phyloP scores from a whole-genome alignment of 345 rosid genomes.

The Salix suchowensis region DNA sequence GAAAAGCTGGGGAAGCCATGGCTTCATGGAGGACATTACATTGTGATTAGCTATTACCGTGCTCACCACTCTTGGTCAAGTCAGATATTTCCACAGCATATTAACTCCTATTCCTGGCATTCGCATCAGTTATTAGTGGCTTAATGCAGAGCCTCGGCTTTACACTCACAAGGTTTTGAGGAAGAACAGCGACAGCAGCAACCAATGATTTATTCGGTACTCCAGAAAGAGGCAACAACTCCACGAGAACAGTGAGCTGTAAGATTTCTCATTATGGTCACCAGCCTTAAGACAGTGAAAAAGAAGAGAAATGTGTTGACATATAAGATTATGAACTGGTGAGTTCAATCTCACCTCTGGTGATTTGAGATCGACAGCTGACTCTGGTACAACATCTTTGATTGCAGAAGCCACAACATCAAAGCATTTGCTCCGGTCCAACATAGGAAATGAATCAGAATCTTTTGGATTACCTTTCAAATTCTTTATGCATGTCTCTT shows the following conservation, averaged over 20 bases:
- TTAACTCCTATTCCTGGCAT: constrained; percentile 6
- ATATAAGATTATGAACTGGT: background rate
- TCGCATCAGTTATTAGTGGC: constrained; percentile 50
- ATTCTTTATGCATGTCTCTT: constrained; percentile 46
- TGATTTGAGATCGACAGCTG: constrained; percentile 74
- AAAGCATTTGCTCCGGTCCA: constrained; percentile 81
- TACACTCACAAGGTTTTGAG: constrained; percentile 57
- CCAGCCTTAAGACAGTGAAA: background rate
- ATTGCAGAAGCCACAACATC: constrained; percentile 72
- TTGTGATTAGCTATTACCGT: no score
- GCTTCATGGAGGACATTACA: no score
- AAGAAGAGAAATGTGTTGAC: background rate
- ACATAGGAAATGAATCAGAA: constrained; percentile 38
- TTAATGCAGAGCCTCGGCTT: constrained; percentile 79
- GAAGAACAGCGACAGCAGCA: constrained; percentile 77
- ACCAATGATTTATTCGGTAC: constrained; percentile 51
- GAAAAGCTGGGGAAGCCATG: no score
- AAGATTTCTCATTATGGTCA: constrained; percentile 10
- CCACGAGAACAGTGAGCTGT: constrained; percentile 78
- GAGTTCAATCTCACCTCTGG: constrained; percentile 56
- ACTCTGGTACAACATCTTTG: constrained; percentile 67
- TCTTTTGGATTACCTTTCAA: constrained; percentile 34
- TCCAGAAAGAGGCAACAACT: constrained; percentile 78
- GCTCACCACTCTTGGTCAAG: no score
- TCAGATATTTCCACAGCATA: no score